Percentiles rank a stretch among this genome's conserved stretches.
phyloP scores from a whole-genome alignment of 2,329 filamentous ascomycete species.

The Didymella arachidicola region DNA sequence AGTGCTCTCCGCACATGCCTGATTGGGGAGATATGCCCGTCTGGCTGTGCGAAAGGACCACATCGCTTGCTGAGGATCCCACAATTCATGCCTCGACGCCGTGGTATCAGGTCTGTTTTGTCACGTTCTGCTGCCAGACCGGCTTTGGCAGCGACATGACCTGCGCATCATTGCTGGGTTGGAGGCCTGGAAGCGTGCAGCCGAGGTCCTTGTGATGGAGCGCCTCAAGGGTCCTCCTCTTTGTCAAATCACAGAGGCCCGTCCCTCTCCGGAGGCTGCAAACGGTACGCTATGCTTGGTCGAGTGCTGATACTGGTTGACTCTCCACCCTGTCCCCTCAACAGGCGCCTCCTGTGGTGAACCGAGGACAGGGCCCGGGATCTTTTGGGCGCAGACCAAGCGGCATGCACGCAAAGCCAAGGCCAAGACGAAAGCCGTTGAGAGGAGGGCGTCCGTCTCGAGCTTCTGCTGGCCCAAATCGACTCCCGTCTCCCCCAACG shows the following conservation, averaged over 20 bases:
- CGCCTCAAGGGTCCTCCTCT: not conserved
- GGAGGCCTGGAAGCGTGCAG: constrained; percentile 3
- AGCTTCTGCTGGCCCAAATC: constrained; percentile 16
- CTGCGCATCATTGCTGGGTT: not conserved
- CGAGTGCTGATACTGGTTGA: constrained; percentile 3
- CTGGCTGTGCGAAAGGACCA: constrained; percentile 4
- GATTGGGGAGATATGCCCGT: constrained; percentile 10
- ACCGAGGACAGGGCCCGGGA: constrained; percentile 35
- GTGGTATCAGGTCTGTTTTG: constrained; percentile 4
- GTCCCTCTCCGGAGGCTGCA: constrained; percentile 7
- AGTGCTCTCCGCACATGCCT: constrained; percentile 6
- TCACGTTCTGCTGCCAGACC: constrained; percentile 1
- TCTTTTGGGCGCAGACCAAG: constrained; percentile 37
- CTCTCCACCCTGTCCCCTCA: constrained; percentile 4
- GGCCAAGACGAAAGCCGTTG: constrained; percentile 27
- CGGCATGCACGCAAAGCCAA: constrained; percentile 43
- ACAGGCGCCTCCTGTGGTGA: constrained; percentile 37
- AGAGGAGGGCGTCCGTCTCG: constrained; percentile 13
- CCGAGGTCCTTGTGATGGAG: constrained; percentile 2
- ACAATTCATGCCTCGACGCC: constrained; percentile 4
- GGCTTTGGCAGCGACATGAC: constrained; percentile 3
- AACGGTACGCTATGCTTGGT: constrained; percentile 13
- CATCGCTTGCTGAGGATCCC: constrained; percentile 10
- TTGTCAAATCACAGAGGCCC: constrained; percentile 11
- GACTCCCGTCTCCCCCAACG: constrained; percentile 19